Evolutionary conservation across 2,329 filamentous ascomycete species (phyloP).

Genomic region (Dactylellina parvicollis): DNA sequence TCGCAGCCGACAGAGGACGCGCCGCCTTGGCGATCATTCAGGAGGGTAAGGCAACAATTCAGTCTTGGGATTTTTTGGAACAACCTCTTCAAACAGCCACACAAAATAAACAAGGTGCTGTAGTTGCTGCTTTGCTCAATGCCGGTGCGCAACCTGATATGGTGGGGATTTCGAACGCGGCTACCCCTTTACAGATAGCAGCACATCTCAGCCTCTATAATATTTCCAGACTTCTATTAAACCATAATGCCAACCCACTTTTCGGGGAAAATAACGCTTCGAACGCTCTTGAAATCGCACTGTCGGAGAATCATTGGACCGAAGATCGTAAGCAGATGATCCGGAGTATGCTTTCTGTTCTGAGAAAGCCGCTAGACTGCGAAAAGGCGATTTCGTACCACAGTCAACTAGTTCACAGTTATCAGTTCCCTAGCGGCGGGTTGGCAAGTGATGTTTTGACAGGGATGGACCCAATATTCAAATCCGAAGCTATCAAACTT

Average conservation of each 20-base stretch:
- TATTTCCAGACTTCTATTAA: not conserved
- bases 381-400: not conserved
- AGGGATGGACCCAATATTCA: not conserved
- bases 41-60: constrained; percentile 9
- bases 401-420: not conserved
- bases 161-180: not conserved
- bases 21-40: constrained; percentile 30
- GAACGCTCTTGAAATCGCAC: constrained; percentile 4
- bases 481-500: not conserved
- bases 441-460: no score
- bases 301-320: not conserved
- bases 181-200: constrained; percentile 2
- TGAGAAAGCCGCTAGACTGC: not conserved
- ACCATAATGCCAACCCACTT: constrained; percentile 9
- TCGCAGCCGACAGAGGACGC: not conserved
- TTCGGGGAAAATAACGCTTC: not conserved
- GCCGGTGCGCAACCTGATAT: constrained; percentile 6
- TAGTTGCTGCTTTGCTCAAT: constrained; percentile 16
- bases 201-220: not conserved
- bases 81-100: constrained; percentile 23
- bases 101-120: not conserved
- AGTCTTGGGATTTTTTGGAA: not conserved
- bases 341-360: not conserved
- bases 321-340: not conserved
- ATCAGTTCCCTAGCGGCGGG: not conserved